Percentiles rank a stretch among this genome's conserved stretches.
phyloP scores from a whole-genome alignment of 805 yeast genomes.

The Osmozyma mogii region DNA sequence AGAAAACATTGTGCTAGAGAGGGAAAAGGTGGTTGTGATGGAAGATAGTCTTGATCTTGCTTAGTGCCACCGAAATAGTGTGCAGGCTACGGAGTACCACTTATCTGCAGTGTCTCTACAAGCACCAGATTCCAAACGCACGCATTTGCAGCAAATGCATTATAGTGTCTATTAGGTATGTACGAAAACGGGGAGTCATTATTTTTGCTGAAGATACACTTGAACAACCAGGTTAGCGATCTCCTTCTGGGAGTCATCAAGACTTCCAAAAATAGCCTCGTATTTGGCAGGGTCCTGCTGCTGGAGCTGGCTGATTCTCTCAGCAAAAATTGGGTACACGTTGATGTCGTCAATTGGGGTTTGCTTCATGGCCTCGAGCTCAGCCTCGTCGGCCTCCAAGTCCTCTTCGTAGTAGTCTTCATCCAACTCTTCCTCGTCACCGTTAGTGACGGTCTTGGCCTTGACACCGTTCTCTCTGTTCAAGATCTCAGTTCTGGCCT shows the following conservation, averaged over 20 bases:
- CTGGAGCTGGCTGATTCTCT: slow-evolving; percentile 43
- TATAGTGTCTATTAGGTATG: too few species aligned
- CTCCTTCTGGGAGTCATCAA: slow-evolving; percentile 28
- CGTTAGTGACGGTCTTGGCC: slow-evolving; percentile 14
- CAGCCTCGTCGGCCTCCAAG: slow-evolving; percentile 58
- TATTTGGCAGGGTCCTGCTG: slow-evolving; percentile 41
- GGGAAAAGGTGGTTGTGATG: too few species aligned
- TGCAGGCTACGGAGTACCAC: too few species aligned
- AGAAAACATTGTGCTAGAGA: slow-evolving; percentile 28
- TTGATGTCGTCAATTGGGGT: slow-evolving; percentile 75
- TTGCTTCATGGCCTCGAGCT: slow-evolving; percentile 74
- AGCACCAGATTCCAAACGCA: too few species aligned
- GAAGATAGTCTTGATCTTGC: too few species aligned
- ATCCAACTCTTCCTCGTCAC: slow-evolving; percentile 19
- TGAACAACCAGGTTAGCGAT: slow-evolving; percentile 22
- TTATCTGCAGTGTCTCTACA: too few species aligned
- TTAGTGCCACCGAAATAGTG: too few species aligned
- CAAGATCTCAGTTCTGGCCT: slow-evolving; percentile 37
- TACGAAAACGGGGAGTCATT: too few species aligned
- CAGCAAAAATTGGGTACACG: slow-evolving; percentile 59
- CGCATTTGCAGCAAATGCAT: too few species aligned
- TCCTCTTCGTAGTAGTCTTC: slow-evolving; percentile 22
- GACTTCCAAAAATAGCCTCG: slow-evolving; percentile 36
- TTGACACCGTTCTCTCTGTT: slow-evolving; percentile 31
- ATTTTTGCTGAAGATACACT: slow-evolving; percentile 12